phyloP scores from a whole-genome alignment of 2,329 filamentous ascomycete species.

The Xylariaceae sp. region DNA sequence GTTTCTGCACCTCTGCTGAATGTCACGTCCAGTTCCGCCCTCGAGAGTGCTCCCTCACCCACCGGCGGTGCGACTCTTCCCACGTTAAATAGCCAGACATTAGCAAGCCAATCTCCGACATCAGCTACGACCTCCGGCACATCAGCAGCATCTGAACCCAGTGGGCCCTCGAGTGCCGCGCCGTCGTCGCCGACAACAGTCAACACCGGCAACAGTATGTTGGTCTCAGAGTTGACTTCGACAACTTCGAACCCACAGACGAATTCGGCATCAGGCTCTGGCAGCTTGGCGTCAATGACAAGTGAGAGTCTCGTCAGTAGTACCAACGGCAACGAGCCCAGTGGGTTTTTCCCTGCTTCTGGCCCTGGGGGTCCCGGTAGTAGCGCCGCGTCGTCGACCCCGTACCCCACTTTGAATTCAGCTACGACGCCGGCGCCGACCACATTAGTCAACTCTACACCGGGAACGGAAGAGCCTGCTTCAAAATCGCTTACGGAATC shows the following conservation, averaged over 20 bases:
- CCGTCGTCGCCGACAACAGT: conserved; percentile 1
- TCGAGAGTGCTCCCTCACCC: background rate
- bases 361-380: background rate
- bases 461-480: conserved; percentile 7
- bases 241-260: conserved; percentile 7
- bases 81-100: background rate
- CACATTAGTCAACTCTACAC: background rate
- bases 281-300: background rate
- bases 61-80: background rate
- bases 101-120: background rate
- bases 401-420: conserved; percentile 8
- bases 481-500: background rate
- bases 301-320: background rate
- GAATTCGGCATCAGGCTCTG: conserved; percentile 3
- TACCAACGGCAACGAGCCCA: background rate
- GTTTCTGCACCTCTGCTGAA: background rate
- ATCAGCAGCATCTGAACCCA: background rate
- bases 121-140: background rate
- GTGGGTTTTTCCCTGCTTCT: background rate
- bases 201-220: background rate
- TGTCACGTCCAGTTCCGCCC: background rate
- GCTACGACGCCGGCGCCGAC: background rate
- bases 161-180: background rate
- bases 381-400: conserved; percentile 1
- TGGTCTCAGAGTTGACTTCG: background rate